Evolutionary conservation across 139 green algal genomes (phyloP).

Genomic region (Tetradesmus obliquus): DNA sequence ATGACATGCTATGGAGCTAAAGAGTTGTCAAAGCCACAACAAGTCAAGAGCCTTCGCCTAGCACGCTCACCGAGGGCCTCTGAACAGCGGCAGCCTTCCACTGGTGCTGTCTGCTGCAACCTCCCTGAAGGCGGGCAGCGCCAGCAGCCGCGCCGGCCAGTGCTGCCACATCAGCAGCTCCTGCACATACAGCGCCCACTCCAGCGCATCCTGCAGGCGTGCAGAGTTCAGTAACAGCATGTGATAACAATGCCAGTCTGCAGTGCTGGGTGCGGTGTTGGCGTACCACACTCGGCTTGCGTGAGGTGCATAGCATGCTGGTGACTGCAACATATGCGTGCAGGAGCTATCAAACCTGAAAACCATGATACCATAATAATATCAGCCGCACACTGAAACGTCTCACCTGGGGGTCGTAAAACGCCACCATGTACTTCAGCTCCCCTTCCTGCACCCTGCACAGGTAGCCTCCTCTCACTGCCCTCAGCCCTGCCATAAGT

Average conservation of each 20-base stretch:
- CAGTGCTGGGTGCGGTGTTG: too few relatives aligned
- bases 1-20: too few relatives aligned
- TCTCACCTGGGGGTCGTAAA: background rate
- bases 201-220: background rate
- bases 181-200: conserved; percentile 43
- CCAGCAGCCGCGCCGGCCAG: conserved; percentile 42
- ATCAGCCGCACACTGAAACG: background rate
- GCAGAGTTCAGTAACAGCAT: background rate
- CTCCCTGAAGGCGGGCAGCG: background rate
- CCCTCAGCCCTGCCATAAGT: background rate
- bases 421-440: conserved; percentile 34
- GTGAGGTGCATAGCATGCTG: background rate
- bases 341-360: background rate
- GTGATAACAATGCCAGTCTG: background rate
- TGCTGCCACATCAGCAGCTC: conserved; percentile 56
- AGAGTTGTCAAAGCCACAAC: too few relatives aligned
- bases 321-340: background rate
- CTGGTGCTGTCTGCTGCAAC: background rate
- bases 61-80: conserved; percentile 39
- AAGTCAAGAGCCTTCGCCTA: background rate
- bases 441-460: conserved; percentile 38
- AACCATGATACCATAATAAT: background rate
- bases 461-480: conserved; percentile 55
- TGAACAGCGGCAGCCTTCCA: conserved; percentile 37
- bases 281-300: too few relatives aligned